phyloP scores from a whole-genome alignment of 2,329 filamentous ascomycete species.

The Pleoardoris graminearum region DNA sequence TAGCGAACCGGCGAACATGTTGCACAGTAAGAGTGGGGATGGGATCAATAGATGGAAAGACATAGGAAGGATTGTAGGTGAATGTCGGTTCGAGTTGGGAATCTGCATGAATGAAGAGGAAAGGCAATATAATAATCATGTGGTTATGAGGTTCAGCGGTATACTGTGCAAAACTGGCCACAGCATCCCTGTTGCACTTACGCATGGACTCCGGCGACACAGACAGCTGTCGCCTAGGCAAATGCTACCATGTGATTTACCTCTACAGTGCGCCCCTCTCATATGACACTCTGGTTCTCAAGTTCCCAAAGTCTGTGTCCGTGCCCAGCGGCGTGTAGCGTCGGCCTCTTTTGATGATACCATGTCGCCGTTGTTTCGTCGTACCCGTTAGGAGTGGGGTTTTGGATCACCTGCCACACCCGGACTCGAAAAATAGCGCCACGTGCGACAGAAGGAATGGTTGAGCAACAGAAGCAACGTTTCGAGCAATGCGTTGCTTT shows the following conservation, averaged over 20 bases:
- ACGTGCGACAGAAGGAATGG: background rate
- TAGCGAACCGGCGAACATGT: background rate
- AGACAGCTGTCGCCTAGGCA: constrained; percentile 1
- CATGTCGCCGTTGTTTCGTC: no score
- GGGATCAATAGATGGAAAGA: no score
- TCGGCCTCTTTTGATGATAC: no score
- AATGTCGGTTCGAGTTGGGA: no score
- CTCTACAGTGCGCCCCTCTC: background rate
- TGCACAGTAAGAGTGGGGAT: no score
- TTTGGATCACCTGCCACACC: background rate
- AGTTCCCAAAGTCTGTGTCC: no score
- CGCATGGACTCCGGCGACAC: background rate
- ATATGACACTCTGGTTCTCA: background rate
- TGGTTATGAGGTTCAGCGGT: background rate
- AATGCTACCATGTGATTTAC: background rate
- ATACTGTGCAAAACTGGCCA: background rate
- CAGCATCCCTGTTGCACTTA: constrained; percentile 1
- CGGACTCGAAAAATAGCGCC: constrained; percentile 3
- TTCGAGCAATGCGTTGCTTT: background rate
- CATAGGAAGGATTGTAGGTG: no score
- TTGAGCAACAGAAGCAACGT: background rate
- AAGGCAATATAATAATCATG: background rate
- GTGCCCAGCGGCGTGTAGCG: no score
- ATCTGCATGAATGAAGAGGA: no score
- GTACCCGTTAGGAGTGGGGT: background rate